Evolutionary conservation across 345 rosid species (phyloP).

Genomic region (Excoecaria cochinchinensis): DNA sequence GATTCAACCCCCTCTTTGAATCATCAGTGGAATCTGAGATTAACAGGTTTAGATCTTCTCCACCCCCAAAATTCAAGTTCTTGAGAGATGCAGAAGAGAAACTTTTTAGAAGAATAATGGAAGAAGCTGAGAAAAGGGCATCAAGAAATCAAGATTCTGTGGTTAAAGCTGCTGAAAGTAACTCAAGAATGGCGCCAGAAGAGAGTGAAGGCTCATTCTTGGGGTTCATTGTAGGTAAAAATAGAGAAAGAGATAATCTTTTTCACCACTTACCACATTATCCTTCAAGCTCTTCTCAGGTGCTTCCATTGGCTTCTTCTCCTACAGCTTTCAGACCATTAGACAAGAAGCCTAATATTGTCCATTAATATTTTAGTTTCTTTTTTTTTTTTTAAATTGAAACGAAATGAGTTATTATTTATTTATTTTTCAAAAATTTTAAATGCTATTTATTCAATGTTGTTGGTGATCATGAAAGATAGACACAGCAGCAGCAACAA

Average conservation of each 20-base stretch:
- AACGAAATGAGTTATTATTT: constrained; percentile 3
- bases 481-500: constrained; percentile 11
- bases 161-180: constrained; percentile 17
- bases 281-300: constrained; percentile 53
- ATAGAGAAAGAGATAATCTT: constrained; percentile 35
- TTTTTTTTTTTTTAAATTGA: constrained; percentile 10
- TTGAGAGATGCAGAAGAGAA: constrained; percentile 94
- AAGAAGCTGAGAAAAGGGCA: constrained; percentile 50
- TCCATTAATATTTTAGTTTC: constrained; percentile 23
- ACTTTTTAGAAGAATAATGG: constrained; percentile 51
- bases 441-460: neutral
- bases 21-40: constrained; percentile 51
- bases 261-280: constrained; percentile 36
- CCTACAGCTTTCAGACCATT: constrained; percentile 48
- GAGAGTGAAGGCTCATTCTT: constrained; percentile 57
- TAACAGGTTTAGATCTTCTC: constrained; percentile 57
- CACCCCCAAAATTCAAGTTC: constrained; percentile 96
- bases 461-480: neutral
- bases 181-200: constrained; percentile 15
- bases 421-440: constrained; percentile 15
- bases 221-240: constrained; percentile 50
- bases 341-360: constrained; percentile 33
- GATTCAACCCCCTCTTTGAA: constrained; percentile 90
- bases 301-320: constrained; percentile 63
- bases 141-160: constrained; percentile 28